Conservation (phyloP, 805 yeast genomes). For the Lipomyces kockii region DNA sequence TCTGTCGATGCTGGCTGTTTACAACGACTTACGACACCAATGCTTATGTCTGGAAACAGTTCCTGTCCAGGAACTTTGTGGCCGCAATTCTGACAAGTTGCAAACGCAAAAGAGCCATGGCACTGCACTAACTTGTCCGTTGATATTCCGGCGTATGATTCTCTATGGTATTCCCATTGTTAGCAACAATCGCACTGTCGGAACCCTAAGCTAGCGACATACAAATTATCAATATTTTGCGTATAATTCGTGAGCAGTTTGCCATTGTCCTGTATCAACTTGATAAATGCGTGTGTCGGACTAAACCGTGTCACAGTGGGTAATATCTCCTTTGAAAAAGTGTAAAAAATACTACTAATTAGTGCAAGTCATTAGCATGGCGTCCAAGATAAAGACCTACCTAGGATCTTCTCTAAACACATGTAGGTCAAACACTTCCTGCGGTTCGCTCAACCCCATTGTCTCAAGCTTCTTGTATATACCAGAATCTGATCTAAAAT, state of each 20-base stretch:
- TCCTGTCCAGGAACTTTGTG: conserved; percentile 67
- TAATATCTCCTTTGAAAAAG: conserved; percentile 82
- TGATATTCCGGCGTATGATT: conserved; percentile 65
- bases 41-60: conserved; percentile 63
- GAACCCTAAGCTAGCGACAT: conserved; percentile 44
- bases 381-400: neutral
- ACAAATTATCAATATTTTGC: conserved; percentile 88
- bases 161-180: conserved; percentile 9
- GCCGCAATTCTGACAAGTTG: conserved; percentile 80
- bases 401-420: conserved; percentile 75
- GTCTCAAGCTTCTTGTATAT: conserved; percentile 70
- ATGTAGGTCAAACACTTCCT: conserved; percentile 79
- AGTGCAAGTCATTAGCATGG: neutral
- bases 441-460: conserved; percentile 82
- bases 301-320: conserved; percentile 69
- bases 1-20: conserved; percentile 7
- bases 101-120: conserved; percentile 90
- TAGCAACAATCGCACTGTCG: neutral
- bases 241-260: conserved; percentile 84
- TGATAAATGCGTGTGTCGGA: conserved; percentile 82
- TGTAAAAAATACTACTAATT: conserved; percentile 63
- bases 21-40: conserved; percentile 69
- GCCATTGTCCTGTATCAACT: conserved; percentile 70
- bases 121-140: conserved; percentile 78
- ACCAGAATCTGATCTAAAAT: conserved; percentile 88